Percentiles rank a stretch among this genome's conserved stretches.
These are phyloP conservation scores for Malus asiatica DNA, from an alignment of 306 rosid genomes.

Conservation along the genomic window DNA sequence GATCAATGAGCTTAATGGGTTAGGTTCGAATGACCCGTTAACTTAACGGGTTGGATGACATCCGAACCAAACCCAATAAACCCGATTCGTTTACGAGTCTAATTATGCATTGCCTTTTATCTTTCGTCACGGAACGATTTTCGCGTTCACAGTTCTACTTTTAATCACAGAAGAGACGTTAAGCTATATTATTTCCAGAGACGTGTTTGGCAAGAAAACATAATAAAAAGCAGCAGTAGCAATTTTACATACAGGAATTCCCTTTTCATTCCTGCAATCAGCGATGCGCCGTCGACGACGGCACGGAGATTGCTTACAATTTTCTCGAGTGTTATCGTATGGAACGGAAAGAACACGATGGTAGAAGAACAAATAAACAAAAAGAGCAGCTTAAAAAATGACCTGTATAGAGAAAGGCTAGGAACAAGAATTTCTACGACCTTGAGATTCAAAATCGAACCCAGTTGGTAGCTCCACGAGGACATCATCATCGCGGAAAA, in stretches of 20 bases:
- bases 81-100: too few relatives aligned
- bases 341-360: slow-evolving; percentile 12
- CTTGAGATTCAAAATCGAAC: slow-evolving; percentile 29
- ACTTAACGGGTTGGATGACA: too few relatives aligned
- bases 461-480: slow-evolving; percentile 9
- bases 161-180: not conserved
- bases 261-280: slow-evolving; percentile 18
- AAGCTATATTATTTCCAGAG: not conserved
- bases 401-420: slow-evolving; percentile 29
- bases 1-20: too few relatives aligned
- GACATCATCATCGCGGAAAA: slow-evolving; percentile 12
- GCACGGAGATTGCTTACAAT: slow-evolving; percentile 18
- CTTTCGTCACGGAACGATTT: not conserved
- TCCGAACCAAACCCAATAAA: too few relatives aligned
- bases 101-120: not conserved
- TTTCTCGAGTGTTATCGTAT: slow-evolving; percentile 22
- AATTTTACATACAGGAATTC: slow-evolving; percentile 3
- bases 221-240: not conserved
- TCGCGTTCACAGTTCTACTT: not conserved
- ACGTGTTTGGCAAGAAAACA: not conserved
- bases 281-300: slow-evolving; percentile 12
- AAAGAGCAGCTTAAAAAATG: slow-evolving; percentile 19
- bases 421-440: slow-evolving; percentile 30
- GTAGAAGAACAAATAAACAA: not conserved
- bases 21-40: too few relatives aligned